phyloP scores from a whole-genome alignment of 176 grass and related monocot species.

The Musa itinerans region DNA sequence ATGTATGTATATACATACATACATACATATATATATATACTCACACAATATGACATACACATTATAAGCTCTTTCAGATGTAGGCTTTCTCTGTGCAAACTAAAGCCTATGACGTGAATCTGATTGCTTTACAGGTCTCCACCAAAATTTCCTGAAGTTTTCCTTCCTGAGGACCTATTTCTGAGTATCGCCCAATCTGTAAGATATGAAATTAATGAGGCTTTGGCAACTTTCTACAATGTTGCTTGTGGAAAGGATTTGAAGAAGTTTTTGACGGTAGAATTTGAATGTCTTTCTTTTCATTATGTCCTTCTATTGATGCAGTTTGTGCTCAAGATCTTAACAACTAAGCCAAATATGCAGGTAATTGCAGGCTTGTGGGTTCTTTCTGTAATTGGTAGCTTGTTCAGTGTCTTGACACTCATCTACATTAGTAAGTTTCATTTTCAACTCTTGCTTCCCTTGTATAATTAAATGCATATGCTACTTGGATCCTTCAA shows the following conservation, averaged over 20 bases:
- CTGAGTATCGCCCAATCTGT: slow-evolving; percentile 34
- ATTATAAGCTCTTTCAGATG: no score
- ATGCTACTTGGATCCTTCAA: neutral
- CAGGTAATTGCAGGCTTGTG: slow-evolving; percentile 60
- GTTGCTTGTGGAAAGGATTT: slow-evolving; percentile 67
- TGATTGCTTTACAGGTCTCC: slow-evolving; percentile 31
- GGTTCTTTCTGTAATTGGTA: slow-evolving; percentile 65
- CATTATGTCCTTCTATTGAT: neutral
- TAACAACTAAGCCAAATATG: slow-evolving; percentile 5
- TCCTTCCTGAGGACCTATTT: slow-evolving; percentile 51
- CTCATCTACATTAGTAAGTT: slow-evolving; percentile 63
- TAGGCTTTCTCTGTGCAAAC: no score
- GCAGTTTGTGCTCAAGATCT: neutral
- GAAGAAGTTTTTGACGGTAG: slow-evolving; percentile 49
- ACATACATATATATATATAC: no score
- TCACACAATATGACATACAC: no score
- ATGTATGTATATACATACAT: no score
- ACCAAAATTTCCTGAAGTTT: slow-evolving; percentile 55
- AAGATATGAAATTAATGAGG: slow-evolving; percentile 65
- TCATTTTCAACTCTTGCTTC: neutral
- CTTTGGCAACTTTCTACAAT: slow-evolving; percentile 50
- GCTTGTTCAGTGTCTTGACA: slow-evolving; percentile 75
- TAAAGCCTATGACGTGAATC: no score
- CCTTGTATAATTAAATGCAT: neutral
- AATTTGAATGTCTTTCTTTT: neutral